Base-by-base conservation (phyloP, 192 early-diverging fungal genomes). In the Rhizophlyctis rosea region DNA sequence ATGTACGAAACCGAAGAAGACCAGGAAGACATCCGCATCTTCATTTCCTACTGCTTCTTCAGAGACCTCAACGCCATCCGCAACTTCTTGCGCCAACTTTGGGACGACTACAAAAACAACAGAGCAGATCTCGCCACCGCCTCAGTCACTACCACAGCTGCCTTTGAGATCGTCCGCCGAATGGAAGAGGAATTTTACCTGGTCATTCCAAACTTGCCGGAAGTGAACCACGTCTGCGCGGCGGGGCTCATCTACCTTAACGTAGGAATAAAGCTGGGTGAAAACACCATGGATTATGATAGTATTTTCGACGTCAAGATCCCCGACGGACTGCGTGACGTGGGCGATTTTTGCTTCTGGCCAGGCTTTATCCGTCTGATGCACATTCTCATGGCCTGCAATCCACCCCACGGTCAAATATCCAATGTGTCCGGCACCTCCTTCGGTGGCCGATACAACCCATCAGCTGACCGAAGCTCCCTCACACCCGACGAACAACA, bases 121-220 rank as follows among this genome's bases (percentile, higher is more conserved):
- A 5, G 32, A 34, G 9, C 53, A 24, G 61, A 62, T 34, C 51
- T 62, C 23, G 39, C 53, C 49, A 53, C 61, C 13, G 61, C 61
- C 3, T 62, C 61, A 2, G 61, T 62, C 31, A 62, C 61, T 1
- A 62, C 61, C 49, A 53, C 50, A 23, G 53, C 51, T 2, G 61
- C 61, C 2, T 13, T 62, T 2, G 51, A 62, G 1, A 1, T 62
- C 3, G 51, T 62, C 4, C 61, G 51, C 23, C 29, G 53, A 31
- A 36, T 53, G 16, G 47, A 62, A 50, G 50, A 62, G 13, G 61
- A 62, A 3, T 23, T 62, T 3, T n/a, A n/a, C n/a, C n/a, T n/a
- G n/a, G n/a, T n/a, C n/a, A n/a, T n/a, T n/a, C n/a, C n/a, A n/a
- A n/a, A n/a, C n/a, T n/a, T n/a, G n/a, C n/a, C n/a, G n/a, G n/a